Conservation (phyloP, 2,329 filamentous ascomycete species). For the Diaporthe humulicola region DNA sequence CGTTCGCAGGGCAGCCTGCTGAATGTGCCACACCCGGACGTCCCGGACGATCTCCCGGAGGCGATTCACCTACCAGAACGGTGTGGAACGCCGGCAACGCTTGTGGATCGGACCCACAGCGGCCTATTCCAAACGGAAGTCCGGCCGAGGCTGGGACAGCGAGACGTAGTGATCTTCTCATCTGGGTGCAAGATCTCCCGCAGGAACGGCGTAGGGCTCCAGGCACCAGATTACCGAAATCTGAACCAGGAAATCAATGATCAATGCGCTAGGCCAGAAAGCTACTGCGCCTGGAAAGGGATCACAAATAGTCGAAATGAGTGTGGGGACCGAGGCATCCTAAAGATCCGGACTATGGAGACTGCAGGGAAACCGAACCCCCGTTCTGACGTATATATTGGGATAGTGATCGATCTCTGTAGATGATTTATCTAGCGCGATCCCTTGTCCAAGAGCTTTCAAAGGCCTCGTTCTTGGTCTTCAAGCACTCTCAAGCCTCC, state of each 20-base stretch:
- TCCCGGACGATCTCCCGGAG: slow-evolving; percentile 1
- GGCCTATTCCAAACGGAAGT: neutral
- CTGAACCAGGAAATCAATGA: neutral
- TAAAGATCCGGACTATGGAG: neutral
- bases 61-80: neutral
- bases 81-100: neutral
- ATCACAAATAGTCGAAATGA: neutral
- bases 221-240: neutral
- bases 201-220: neutral
- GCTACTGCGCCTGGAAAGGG: neutral
- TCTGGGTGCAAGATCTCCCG: neutral
- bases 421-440: neutral
- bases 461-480: too few species aligned
- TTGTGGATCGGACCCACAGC: neutral
- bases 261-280: neutral
- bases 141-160: neutral
- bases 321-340: neutral
- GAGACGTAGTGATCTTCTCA: neutral
- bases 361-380: neutral
- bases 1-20: neutral
- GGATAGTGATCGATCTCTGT: neutral
- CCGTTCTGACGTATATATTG: slow-evolving; percentile 3
- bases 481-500: neutral
- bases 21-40: neutral
- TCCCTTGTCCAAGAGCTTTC: neutral